A percentile compares a stretch with the other conserved stretches of the same genome.
Conservation (phyloP, 768 basidiomycete genomes). For the Leucosporidium creatinivorum region DNA sequence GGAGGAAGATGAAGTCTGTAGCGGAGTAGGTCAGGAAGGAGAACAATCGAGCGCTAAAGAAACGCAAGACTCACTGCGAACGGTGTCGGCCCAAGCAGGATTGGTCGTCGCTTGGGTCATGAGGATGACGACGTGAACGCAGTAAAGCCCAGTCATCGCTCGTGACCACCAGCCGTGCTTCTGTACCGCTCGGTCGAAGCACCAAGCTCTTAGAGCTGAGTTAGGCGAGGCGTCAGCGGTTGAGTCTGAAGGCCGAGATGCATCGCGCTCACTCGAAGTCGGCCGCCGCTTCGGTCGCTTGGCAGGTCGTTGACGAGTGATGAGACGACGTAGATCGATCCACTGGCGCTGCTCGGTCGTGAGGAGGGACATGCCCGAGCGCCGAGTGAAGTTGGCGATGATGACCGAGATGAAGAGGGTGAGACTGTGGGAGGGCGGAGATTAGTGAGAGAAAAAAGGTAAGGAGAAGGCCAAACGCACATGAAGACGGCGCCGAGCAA, state of each 20-base stretch:
- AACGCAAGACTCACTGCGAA: slow-evolving; percentile 26
- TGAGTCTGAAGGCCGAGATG: slow-evolving; percentile 23
- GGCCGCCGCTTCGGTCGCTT: slow-evolving; percentile 66
- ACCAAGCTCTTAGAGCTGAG: slow-evolving; percentile 61
- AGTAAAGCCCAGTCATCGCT: slow-evolving; percentile 67
- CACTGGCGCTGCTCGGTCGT: slow-evolving; percentile 84
- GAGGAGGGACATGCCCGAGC: slow-evolving; percentile 76
- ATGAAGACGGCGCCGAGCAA: slow-evolving; percentile 88
- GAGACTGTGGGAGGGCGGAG: slow-evolving; percentile 8
- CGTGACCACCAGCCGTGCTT: slow-evolving; percentile 93
- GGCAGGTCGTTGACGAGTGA: slow-evolving; percentile 77
- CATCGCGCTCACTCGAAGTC: slow-evolving; percentile 12
- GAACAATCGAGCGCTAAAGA: too few relatives aligned
- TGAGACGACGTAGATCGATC: slow-evolving; percentile 84
- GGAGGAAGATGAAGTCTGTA: slow-evolving; percentile 64
- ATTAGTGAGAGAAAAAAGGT: slow-evolving; percentile 40
- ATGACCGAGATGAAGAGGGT: slow-evolving; percentile 53
- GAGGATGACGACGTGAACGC: slow-evolving; percentile 71
- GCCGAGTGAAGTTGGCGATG: slow-evolving; percentile 81
- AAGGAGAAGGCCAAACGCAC: not conserved
- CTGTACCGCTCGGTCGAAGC: slow-evolving; percentile 77
- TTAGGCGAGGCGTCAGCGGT: not conserved
- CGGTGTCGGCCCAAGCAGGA: slow-evolving; percentile 6
- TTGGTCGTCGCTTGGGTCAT: slow-evolving; percentile 48
- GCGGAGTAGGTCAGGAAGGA: too few relatives aligned